Evolutionary conservation across 73 alveolate species (phyloP).

Genomic region (Paramecium tetraurelia): DNA sequence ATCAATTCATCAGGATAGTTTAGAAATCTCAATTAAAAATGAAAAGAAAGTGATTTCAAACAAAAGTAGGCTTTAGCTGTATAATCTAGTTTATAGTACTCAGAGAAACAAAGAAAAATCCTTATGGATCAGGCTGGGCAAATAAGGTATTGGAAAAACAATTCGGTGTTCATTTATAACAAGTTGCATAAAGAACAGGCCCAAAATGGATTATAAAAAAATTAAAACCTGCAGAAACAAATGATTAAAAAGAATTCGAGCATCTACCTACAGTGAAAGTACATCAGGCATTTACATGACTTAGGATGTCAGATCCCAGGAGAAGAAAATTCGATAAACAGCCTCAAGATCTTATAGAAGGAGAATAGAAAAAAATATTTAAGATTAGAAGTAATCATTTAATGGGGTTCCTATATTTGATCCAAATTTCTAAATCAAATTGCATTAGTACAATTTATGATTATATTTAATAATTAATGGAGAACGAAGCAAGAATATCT

Average conservation of each 20-base stretch:
- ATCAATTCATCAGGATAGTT: background rate
- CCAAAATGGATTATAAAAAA: constrained; percentile 32
- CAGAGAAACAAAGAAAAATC: background rate
- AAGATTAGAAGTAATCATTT: background rate
- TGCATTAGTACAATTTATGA: constrained; percentile 14
- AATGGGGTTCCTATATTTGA: constrained; percentile 20
- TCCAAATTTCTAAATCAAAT: background rate
- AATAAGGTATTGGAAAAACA: constrained; percentile 1
- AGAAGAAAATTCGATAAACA: background rate
- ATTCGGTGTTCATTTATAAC: background rate
- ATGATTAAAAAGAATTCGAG: background rate
- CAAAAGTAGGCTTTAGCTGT: background rate
- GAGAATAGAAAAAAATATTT: background rate
- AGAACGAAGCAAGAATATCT: background rate
- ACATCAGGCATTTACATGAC: background rate
- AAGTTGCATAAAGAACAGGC: background rate
- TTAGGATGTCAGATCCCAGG: background rate
- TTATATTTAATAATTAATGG: background rate
- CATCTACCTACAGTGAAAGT: background rate
- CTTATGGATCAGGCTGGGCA: constrained; percentile 39
- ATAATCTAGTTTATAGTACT: constrained; percentile 32
- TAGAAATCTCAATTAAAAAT: background rate
- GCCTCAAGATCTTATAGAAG: background rate
- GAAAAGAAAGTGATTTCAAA: background rate
- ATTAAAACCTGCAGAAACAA: background rate